These are phyloP conservation scores for Ophiostoma populinum DNA, from an alignment of 2,329 filamentous ascomycete species.

Conservation along the genomic window DNA sequence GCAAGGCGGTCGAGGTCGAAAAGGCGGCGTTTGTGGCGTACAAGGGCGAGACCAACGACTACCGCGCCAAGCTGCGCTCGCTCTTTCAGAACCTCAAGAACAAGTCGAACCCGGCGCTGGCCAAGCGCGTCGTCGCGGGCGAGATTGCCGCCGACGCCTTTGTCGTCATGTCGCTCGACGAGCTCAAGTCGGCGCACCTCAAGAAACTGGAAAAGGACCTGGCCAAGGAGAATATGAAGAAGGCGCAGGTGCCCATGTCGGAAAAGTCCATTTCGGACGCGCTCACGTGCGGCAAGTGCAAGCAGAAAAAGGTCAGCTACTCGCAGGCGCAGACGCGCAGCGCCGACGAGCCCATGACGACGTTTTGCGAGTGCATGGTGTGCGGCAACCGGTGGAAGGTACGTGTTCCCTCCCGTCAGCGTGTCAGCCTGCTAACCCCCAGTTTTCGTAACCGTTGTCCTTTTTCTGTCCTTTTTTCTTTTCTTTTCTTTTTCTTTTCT, in stretches of 20 bases:
- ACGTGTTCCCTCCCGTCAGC: slow-evolving; percentile 14
- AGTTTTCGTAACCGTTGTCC: neutral
- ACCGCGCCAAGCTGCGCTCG: slow-evolving; percentile 78
- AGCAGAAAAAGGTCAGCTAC: slow-evolving; percentile 87
- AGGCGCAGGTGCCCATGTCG: slow-evolving; percentile 82
- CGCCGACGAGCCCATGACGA: slow-evolving; percentile 86
- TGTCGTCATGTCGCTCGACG: slow-evolving; percentile 74
- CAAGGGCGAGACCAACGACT: slow-evolving; percentile 55
- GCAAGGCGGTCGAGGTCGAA: slow-evolving; percentile 69
- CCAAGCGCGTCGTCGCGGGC: slow-evolving; percentile 56
- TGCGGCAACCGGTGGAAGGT: slow-evolving; percentile 61
- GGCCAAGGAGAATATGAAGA: slow-evolving; percentile 87
- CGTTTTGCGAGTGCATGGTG: slow-evolving; percentile 54
- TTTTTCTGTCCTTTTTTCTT: slow-evolving; percentile 1
- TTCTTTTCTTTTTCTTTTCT: neutral
- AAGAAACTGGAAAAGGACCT: slow-evolving; percentile 59
- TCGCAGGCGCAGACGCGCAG: slow-evolving; percentile 87
- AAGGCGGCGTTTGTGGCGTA: slow-evolving; percentile 52
- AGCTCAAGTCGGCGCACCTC: slow-evolving; percentile 77
- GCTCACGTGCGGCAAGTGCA: slow-evolving; percentile 81
- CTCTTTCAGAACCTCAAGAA: slow-evolving; percentile 92
- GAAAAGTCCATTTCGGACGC: slow-evolving; percentile 82
- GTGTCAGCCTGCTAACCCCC: slow-evolving; percentile 1
- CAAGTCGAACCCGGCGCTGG: slow-evolving; percentile 66
- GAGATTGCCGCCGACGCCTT: slow-evolving; percentile 57